A percentile compares a stretch with the other conserved stretches of the same genome.
Conservation (phyloP, 352 stramenopile genomes). For the Phytophthora palmivora region DNA sequence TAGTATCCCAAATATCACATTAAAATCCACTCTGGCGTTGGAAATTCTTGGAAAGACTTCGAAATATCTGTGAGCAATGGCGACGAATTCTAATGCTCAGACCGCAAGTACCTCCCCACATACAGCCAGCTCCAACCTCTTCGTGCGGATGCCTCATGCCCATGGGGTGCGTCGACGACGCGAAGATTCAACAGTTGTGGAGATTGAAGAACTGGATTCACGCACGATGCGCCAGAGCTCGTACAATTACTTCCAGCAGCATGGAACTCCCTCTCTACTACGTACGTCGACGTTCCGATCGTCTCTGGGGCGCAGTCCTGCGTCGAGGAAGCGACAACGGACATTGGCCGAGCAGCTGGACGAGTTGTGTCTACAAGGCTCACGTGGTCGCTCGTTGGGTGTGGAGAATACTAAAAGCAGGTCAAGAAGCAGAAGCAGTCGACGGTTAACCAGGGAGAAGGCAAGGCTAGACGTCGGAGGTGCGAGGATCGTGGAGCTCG, state of each 20-base stretch:
- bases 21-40: too few relatives aligned
- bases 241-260: constrained; percentile 76
- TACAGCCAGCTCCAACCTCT: background rate
- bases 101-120: background rate
- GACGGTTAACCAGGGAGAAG: constrained; percentile 17
- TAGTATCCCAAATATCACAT: too few relatives aligned
- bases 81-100: background rate
- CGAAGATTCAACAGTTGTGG: constrained; percentile 44
- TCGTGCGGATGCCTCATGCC: constrained; percentile 18
- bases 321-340: constrained; percentile 59
- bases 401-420: constrained; percentile 1
- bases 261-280: constrained; percentile 23
- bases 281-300: constrained; percentile 30
- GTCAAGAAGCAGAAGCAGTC: constrained; percentile 10
- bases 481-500: constrained; percentile 29
- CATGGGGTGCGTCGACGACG: constrained; percentile 56
- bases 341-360: constrained; percentile 75
- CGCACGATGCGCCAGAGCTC: constrained; percentile 72
- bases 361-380: constrained; percentile 47
- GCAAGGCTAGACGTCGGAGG: background rate
- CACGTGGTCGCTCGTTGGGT: constrained; percentile 3
- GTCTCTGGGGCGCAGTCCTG: constrained; percentile 19
- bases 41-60: background rate
- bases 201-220: constrained; percentile 76
- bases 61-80: background rate